phyloP scores from a whole-genome alignment of 176 grass and related monocot genomes.

The Carex kokanica region DNA sequence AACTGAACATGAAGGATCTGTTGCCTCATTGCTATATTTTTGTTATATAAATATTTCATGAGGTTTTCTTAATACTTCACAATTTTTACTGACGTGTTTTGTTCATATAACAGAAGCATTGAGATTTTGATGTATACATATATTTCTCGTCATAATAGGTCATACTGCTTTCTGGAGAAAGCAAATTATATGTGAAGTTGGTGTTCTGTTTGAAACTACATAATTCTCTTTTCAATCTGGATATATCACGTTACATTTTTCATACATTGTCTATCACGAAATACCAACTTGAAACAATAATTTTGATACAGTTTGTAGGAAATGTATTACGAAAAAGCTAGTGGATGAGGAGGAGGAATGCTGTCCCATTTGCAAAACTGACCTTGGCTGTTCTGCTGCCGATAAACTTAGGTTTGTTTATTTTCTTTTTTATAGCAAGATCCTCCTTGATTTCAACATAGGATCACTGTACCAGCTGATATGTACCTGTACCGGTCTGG shows the following conservation, averaged over 20 bases:
- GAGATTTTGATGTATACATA: neutral
- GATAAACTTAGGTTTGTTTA: slow-evolving; percentile 39
- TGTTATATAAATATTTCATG: neutral
- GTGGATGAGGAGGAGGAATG: slow-evolving; percentile 29
- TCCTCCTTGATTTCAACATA: neutral
- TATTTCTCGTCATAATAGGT: neutral
- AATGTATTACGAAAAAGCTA: slow-evolving; percentile 31
- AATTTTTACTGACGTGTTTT: neutral
- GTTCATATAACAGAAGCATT: neutral
- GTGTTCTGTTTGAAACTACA: neutral
- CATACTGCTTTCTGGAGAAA: neutral
- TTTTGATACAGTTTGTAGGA: slow-evolving; percentile 35
- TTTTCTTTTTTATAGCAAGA: neutral
- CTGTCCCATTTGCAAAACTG: slow-evolving; percentile 38
- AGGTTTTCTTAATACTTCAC: neutral
- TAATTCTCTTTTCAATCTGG: neutral
- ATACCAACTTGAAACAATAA: neutral
- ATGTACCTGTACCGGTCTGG: slow-evolving; percentile 4
- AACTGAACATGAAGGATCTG: neutral
- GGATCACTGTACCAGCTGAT: neutral
- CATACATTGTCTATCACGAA: slow-evolving; percentile 1
- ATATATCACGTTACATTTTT: neutral
- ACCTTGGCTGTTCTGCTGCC: slow-evolving; percentile 28
- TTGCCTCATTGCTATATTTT: neutral
- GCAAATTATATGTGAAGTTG: slow-evolving; percentile 5